phyloP scores from a whole-genome alignment of 2,329 filamentous ascomycete genomes.

The Botrytis deweyae region DNA sequence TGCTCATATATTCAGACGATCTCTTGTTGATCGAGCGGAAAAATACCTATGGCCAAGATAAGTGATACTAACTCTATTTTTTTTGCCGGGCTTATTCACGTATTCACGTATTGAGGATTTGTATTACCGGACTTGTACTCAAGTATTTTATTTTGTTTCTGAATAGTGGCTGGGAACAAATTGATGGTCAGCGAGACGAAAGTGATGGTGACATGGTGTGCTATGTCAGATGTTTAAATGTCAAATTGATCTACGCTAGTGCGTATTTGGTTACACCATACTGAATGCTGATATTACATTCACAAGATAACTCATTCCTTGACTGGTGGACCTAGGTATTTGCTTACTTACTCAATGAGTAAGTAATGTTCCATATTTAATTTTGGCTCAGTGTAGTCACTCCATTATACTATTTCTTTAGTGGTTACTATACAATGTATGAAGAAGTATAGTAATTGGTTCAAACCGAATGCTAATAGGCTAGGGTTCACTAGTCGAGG shows the following conservation, averaged over 20 bases:
- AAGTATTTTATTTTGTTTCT: conserved; percentile 3
- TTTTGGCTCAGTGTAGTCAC: background rate
- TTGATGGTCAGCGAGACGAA: background rate
- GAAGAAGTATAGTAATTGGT: background rate
- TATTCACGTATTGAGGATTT: background rate
- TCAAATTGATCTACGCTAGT: background rate
- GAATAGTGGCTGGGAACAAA: background rate
- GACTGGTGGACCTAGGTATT: background rate
- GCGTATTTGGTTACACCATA: background rate
- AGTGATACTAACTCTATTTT: background rate
- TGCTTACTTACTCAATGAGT: background rate
- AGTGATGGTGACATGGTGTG: background rate
- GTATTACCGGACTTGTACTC: conserved; percentile 6
- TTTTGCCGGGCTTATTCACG: background rate
- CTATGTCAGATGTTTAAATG: background rate
- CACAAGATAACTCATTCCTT: background rate
- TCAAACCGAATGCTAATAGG: background rate
- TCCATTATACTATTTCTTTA: background rate
- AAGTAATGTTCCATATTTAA: background rate
- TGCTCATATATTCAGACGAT: background rate
- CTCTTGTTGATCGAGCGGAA: background rate
- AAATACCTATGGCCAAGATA: background rate
- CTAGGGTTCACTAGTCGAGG: background rate
- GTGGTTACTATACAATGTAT: too few species aligned
- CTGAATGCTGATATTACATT: background rate